These are phyloP conservation scores for Discostella pseudostelligera DNA, from an alignment of 108 stramenopile genomes.

Conservation along the genomic window DNA sequence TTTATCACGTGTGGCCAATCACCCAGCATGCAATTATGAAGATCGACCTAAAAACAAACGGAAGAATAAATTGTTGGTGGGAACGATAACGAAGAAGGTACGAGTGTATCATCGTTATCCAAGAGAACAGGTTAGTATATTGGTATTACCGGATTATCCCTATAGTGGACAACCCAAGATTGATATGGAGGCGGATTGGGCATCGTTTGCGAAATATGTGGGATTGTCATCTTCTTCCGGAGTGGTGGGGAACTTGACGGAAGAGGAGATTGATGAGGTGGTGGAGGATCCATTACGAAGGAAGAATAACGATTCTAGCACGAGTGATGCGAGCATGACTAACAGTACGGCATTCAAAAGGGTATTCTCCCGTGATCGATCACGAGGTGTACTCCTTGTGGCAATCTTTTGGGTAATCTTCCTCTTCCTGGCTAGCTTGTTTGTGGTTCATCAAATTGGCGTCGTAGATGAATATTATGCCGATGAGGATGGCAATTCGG, in stretches of 20 bases:
- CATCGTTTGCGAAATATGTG: constrained; percentile 33
- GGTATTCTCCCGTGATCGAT: constrained; percentile 30
- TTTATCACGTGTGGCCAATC: constrained; percentile 33
- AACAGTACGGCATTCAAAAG: too few species aligned
- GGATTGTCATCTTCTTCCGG: constrained; percentile 16
- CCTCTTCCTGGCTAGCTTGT: constrained; percentile 41
- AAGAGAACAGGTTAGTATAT: constrained; percentile 55
- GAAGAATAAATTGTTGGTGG: constrained; percentile 5
- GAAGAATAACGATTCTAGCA: too few species aligned
- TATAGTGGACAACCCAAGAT: constrained; percentile 66
- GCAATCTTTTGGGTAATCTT: constrained; percentile 54
- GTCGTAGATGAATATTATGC: constrained; percentile 32
- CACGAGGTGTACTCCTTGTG: constrained; percentile 27
- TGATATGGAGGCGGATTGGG: constrained; percentile 72
- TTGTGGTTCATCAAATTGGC: constrained; percentile 46
- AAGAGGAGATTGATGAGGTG: constrained; percentile 8
- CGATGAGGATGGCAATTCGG: constrained; percentile 34
- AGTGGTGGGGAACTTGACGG: constrained; percentile 20
- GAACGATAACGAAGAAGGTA: constrained; percentile 55
- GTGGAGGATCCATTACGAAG: too few species aligned
- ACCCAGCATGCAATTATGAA: constrained; percentile 44
- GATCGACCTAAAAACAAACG: not conserved
- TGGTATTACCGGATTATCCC: constrained; percentile 58
- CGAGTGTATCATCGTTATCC: constrained; percentile 67
- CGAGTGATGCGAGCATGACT: too few species aligned